phyloP scores from a whole-genome alignment of 2,329 filamentous ascomycete genomes.

The Atkinsonella texensis region DNA sequence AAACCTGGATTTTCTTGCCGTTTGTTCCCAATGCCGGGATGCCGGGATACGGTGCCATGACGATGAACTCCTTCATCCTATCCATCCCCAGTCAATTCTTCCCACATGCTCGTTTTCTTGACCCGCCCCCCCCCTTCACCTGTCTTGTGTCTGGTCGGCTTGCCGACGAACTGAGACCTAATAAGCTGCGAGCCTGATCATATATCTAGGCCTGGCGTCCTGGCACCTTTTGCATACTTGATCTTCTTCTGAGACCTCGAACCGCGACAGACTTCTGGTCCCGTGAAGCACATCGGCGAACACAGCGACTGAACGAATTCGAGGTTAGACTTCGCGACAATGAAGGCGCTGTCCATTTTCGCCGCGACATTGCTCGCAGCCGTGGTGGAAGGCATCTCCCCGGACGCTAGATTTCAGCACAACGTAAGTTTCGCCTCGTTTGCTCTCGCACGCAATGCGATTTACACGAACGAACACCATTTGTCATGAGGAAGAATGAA shows the following conservation, averaged over 20 bases:
- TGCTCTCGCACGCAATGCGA: neutral
- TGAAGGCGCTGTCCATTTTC: slow-evolving; percentile 22
- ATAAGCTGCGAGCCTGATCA: neutral
- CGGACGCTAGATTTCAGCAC: neutral
- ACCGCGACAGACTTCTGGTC: neutral
- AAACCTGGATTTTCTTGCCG: neutral
- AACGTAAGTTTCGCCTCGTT: slow-evolving; percentile 2
- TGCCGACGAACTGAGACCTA: neutral
- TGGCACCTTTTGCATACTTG: neutral
- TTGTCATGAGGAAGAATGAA: neutral
- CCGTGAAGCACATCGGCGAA: neutral
- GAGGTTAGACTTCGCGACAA: slow-evolving; percentile 9
- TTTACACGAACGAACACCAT: neutral
- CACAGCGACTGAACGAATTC: neutral
- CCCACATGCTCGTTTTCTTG: neutral
- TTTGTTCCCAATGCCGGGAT: neutral
- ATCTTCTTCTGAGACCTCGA: neutral
- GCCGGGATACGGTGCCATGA: neutral
- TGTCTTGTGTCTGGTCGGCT: neutral
- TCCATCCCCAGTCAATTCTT: neutral
- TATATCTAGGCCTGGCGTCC: neutral
- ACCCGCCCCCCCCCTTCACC: neutral
- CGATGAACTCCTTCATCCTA: neutral
- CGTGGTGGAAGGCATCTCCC: slow-evolving; percentile 14
- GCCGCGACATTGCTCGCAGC: slow-evolving; percentile 20